A percentile compares a stretch with the other conserved stretches of the same genome.
Conservation (phyloP, 495 filamentous ascomycete genomes). For the Hypomontagnella submonticulosa region DNA sequence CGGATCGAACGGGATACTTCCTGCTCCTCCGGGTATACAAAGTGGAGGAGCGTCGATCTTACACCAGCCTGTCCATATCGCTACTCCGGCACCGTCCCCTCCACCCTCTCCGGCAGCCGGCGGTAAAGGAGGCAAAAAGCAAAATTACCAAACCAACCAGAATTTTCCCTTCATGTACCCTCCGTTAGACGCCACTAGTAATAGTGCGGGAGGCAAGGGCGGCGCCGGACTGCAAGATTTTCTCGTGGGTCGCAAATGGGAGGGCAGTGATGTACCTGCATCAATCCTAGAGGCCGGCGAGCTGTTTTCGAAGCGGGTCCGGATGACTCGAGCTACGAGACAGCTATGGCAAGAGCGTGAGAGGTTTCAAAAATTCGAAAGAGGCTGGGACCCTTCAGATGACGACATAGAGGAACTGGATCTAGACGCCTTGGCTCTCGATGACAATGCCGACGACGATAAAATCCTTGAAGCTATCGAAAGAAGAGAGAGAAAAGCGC, state of each 20-base stretch:
- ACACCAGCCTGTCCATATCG: constrained; percentile 96
- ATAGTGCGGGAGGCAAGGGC: constrained; percentile 87
- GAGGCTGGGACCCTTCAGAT: constrained; percentile 76
- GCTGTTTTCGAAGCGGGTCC: constrained; percentile 86
- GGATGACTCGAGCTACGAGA: constrained; percentile 88
- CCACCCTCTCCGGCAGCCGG: constrained; percentile 91
- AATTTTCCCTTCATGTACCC: constrained; percentile 99
- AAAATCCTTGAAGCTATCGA: constrained; percentile 50
- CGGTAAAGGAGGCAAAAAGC: constrained; percentile 95
- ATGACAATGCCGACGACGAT: constrained; percentile 52
- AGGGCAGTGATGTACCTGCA: constrained; percentile 88
- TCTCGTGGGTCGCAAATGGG: constrained; percentile 83
- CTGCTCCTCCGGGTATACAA: constrained; percentile 58
- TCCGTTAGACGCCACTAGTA: constrained; percentile 82
- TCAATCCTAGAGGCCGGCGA: constrained; percentile 96
- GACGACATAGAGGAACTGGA: constrained; percentile 64
- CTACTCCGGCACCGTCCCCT: constrained; percentile 96
- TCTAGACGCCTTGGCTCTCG: constrained; percentile 60
- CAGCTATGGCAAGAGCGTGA: constrained; percentile 97
- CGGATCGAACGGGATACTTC: constrained; percentile 60
- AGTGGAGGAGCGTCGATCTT: constrained; percentile 82
- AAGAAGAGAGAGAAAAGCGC: constrained; percentile 44
- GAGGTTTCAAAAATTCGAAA: constrained; percentile 86
- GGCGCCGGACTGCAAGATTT: constrained; percentile 77
- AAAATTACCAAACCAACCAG: constrained; percentile 99